These are phyloP conservation scores for Daldinia grandis DNA, from an alignment of 495 filamentous ascomycete species.

Conservation along the genomic window DNA sequence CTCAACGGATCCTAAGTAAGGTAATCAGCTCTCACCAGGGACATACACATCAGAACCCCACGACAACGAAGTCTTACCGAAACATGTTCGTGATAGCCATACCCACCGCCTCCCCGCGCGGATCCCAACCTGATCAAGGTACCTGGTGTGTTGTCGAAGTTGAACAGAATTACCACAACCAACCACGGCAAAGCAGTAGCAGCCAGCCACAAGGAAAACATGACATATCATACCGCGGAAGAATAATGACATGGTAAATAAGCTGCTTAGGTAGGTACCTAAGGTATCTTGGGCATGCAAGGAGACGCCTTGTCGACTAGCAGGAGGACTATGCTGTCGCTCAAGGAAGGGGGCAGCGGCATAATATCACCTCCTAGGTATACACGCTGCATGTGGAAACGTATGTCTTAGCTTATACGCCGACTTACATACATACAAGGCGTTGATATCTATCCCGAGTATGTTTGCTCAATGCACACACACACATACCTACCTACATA, in stretches of 20 bases:
- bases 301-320: background rate
- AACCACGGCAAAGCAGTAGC: background rate
- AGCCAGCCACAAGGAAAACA: background rate
- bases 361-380: background rate
- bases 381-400: background rate
- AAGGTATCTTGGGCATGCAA: conserved; percentile 29
- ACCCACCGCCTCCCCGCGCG: background rate
- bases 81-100: background rate
- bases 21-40: background rate
- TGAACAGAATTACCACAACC: background rate
- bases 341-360: background rate
- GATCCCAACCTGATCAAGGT: no score
- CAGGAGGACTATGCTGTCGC: background rate
- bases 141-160: background rate
- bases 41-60: background rate
- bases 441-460: background rate
- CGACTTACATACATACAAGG: background rate
- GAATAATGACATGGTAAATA: background rate
- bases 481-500: background rate
- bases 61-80: background rate
- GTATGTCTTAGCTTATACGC: background rate
- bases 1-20: background rate
- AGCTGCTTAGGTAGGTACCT: no score
- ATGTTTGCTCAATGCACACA: background rate
- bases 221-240: background rate